Base-by-base conservation (phyloP, 192 early-diverging fungal species). In the Backusella macrospora region DNA sequence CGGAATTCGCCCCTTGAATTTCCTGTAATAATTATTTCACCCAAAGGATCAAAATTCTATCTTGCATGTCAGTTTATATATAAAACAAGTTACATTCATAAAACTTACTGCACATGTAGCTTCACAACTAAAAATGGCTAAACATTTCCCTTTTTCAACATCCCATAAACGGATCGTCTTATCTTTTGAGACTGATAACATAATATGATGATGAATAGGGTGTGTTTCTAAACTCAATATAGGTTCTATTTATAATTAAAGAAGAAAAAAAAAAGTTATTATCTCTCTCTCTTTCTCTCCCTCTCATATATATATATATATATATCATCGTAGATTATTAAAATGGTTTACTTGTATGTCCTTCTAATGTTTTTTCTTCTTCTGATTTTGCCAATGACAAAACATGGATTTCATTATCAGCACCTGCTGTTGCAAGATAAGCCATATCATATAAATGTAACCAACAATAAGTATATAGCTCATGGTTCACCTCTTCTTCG, bases 101-200 rank as follows among this genome's bases (percentile, higher is more conserved):
- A 18, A 13, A 62, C 85, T 84, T 81, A 89, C 88, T 26, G 86
- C 81, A 3, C 87, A 88, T 0, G 84, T 86, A 16, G 89, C 86
- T 15, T 86, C 85, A 39, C 77, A 80, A 62, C 85, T 84, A 79
- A 90, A 93, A 13, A 90, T 70, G 39, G 87, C 79, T 42, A 93
- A 68, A 68, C 92, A 94, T 43, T 78, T 70, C 18, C 85, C 82
- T 6, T 80, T 85, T 7, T 84, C 81, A 55, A 94, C 82, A 64
- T 93, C 87, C 95, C 95, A 96, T 43, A 96, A 73, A 62, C 92
- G 87, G 5, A 94, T 86, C 3, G 90, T 93, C 8, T 87, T 85
- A 78, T 95, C 95, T 49, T 80, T 89, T 6, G 90, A 80, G 3
- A 90, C 86, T 0, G 95, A 95, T 4, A 92, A 72, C 18, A 96